Evolutionary conservation across 495 filamentous ascomycete genomes (phyloP), one percentile per base, ranked within the genome.

Genomic region (Aspergillus biplanus): DNA sequence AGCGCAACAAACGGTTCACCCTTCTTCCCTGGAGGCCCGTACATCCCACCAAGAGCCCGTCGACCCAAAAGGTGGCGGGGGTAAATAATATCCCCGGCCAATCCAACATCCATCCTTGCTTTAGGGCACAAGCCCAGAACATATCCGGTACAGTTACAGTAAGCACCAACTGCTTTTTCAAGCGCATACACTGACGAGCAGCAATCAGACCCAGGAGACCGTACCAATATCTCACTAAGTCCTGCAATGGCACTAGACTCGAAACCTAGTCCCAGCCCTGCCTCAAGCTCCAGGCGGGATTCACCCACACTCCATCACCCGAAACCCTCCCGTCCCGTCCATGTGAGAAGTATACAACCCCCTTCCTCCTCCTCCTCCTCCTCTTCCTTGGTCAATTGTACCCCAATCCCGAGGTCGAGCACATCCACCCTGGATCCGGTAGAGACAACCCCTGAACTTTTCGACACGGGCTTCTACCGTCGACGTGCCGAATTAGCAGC

Each of bases 391-490:
- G 2, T 27, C 54, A 66, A 44, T 33, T 21, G 49, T 44, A 18
- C 21, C 52, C 16, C 31, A 46, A 11, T 4, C 33, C 12, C 63
- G n/a, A 0, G 7, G 33, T 33, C 18, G 34, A 7, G 3, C 16
- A 34, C 50, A 44, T 53, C n/a, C 50, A 50, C 32, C 21, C 16
- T 34, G 8, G 32, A 65, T 8, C 61, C 64, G 9, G 47, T 12
- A 52, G 52, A 48, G 32, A 50, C 58, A 31, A 61, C 66, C 31
- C 65, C 65, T 5, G 75, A 78, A 31, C 69, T 80, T 32, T 62
- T 63, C 37, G 73, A 80, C 49, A 77, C 74, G 37, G 72, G 65
- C 5, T 71, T 77, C 67, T 65, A 69, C 54, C 71, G 70, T 1
- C 56, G 53, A 27, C 66, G 73, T 13, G 67, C 66, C 8, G 77